Base-by-base conservation (phyloP, 345 rosid species). In the Toxicodendron radicans region DNA sequence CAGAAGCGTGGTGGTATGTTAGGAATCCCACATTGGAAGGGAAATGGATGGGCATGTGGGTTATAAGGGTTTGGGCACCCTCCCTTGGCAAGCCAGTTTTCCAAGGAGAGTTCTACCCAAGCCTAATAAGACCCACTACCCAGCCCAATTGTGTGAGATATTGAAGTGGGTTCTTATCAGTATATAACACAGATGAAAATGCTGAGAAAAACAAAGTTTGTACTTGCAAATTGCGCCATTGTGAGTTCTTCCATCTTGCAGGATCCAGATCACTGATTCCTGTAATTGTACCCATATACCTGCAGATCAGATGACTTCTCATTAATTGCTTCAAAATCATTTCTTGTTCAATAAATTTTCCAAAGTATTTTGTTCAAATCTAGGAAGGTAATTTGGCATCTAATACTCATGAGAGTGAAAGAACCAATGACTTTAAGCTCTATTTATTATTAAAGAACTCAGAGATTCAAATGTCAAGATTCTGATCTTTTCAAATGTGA, bases 141-240 rank as follows among this genome's bases (percentile, higher is more conserved):
- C n/a, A n/a, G n/a, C n/a, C n/a, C n/a, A n/a, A n/a, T n/a, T n/a
- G n/a, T n/a, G n/a, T n/a, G n/a, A n/a, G n/a, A n/a, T n/a, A n/a
- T n/a, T n/a, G n/a, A n/a, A n/a, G n/a, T n/a, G n/a, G n/a, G n/a
- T n/a, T n/a, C n/a, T n/a, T n/a, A n/a, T n/a, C n/a, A n/a, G 58
- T 58, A 61, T 21, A 24, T 32, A 5, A 6, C 48, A 48, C 18
- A 10, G 18, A 20, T 52, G 27, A 41, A 20, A 1, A 45, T 20
- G n/a, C 70, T 7, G 27, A 76, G 14, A 32, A 56, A 5, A 21
- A 21, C 16, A 61, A 45, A 58, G 30, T 51, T 18, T 27, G 9
- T 78, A 91, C 98, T 92, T 91, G 98, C 80, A 96, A 82, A 78
- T 92, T 91, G 54, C 98, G 90, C 99, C 99, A 96, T 69, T 93